These are phyloP conservation scores for Phytophthora cryptogea DNA, from an alignment of 352 stramenopile species.

Conservation along the genomic window DNA sequence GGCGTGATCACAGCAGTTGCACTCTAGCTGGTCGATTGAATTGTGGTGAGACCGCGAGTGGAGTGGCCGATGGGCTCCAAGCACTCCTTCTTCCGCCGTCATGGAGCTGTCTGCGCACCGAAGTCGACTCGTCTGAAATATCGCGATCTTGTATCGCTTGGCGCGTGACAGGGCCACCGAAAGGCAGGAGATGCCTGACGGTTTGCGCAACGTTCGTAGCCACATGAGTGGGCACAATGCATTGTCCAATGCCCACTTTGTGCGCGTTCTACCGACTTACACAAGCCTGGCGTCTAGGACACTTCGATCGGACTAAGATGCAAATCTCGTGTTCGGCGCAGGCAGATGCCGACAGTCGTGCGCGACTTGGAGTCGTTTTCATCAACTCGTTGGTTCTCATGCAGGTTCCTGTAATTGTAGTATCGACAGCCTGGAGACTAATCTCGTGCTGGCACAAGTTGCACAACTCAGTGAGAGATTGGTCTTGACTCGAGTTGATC, in stretches of 20 bases:
- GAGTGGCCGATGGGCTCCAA: not conserved
- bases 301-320: conserved; percentile 11
- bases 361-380: not conserved
- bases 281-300: not conserved
- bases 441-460: not conserved
- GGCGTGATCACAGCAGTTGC: not conserved
- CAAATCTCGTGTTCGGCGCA: conserved; percentile 10
- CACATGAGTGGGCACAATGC: not conserved
- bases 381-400: not conserved
- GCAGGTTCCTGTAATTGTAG: no score
- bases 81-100: conserved; percentile 1
- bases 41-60: conserved; percentile 4
- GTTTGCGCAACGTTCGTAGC: not conserved
- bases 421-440: no score
- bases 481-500: not conserved
- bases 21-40: conserved; percentile 7
- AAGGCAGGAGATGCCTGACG: conserved; percentile 1
- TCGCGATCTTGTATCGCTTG: conserved; percentile 1
- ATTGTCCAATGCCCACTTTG: not conserved
- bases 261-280: no score
- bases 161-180: conserved; percentile 9
- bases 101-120: conserved; percentile 4
- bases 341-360: conserved; percentile 11
- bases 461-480: not conserved
- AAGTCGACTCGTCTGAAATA: conserved; percentile 19